Evolutionary conservation across 352 stramenopile species (phyloP).

Genomic region (Phytophthora pistaciae): DNA sequence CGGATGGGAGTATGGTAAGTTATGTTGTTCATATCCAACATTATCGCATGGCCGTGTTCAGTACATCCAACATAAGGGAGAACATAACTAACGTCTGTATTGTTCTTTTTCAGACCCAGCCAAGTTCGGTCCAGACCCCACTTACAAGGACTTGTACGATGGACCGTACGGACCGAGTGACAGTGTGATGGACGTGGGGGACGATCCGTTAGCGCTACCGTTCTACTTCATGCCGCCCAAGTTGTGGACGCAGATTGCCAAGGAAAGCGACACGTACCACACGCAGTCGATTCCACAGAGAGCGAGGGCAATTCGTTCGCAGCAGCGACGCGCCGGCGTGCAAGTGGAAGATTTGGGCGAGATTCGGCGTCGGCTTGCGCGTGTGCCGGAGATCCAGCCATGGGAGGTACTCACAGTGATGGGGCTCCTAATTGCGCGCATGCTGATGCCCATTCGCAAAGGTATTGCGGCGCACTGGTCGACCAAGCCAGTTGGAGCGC

Average conservation of each 20-base stretch:
- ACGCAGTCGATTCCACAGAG: not conserved
- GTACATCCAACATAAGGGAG: not conserved
- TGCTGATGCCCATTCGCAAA: conserved; percentile 1
- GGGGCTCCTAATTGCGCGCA: conserved; percentile 1
- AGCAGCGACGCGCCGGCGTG: not conserved
- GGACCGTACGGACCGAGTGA: not conserved
- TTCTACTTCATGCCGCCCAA: conserved; percentile 13
- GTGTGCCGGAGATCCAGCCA: not conserved
- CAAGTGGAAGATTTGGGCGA: conserved; percentile 3
- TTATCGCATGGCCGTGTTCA: not conserved
- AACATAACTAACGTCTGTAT: conserved; percentile 8
- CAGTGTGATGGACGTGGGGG: not conserved
- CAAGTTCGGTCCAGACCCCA: conserved; percentile 2
- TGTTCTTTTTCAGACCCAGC: not conserved
- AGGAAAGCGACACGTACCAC: conserved; percentile 3
- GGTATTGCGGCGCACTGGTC: conserved; percentile 10
- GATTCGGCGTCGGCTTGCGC: not conserved
- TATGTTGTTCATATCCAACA: conserved; percentile 10
- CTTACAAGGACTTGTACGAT: conserved; percentile 4
- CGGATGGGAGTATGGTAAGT: conserved; percentile 7
- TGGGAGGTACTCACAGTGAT: conserved; percentile 6
- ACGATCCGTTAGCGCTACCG: conserved; percentile 4
- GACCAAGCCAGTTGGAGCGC: not conserved
- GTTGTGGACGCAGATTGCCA: conserved; percentile 6
- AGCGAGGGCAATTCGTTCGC: not conserved